phyloP scores from a whole-genome alignment of 306 rosid genomes.

The Lablab purpureus region DNA sequence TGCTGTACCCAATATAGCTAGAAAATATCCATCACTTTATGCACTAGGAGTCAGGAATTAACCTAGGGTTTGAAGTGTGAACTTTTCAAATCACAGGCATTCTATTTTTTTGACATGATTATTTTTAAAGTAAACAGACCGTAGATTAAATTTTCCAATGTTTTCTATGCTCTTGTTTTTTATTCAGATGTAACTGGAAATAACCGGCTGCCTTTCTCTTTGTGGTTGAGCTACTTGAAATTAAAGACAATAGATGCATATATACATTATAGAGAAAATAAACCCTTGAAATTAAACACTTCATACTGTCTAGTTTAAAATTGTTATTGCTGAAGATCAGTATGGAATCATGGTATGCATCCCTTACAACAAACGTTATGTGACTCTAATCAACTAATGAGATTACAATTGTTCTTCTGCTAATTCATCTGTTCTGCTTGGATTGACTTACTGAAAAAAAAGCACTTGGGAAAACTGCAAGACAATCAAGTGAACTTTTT shows the following conservation, averaged over 20 bases:
- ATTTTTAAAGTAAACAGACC: background rate
- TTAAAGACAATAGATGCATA: conserved; percentile 13
- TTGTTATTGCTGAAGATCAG: conserved; percentile 14
- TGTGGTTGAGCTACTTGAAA: conserved; percentile 26
- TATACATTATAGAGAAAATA: background rate
- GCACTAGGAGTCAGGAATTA: conserved; percentile 1
- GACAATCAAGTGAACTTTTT: conserved; percentile 13
- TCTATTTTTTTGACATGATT: conserved; percentile 14
- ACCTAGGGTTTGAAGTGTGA: conserved; percentile 29
- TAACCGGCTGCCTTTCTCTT: conserved; percentile 16
- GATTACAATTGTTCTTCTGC: conserved; percentile 10
- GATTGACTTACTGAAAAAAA: background rate
- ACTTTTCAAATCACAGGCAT: conserved; percentile 26
- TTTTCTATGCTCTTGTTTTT: conserved; percentile 20
- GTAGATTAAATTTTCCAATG: background rate
- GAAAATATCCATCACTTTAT: conserved; percentile 15
- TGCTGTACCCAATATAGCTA: background rate
- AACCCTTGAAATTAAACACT: conserved; percentile 16
- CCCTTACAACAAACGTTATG: background rate
- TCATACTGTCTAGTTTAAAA: background rate
- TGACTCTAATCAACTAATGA: conserved; percentile 25
- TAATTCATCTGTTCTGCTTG: conserved; percentile 16
- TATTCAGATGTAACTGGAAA: conserved; percentile 20
- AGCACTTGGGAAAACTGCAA: conserved; percentile 22
- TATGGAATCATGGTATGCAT: conserved; percentile 18